Evolutionary conservation across 352 stramenopile genomes (phyloP).

Genomic region (Pythium utonaiense): DNA sequence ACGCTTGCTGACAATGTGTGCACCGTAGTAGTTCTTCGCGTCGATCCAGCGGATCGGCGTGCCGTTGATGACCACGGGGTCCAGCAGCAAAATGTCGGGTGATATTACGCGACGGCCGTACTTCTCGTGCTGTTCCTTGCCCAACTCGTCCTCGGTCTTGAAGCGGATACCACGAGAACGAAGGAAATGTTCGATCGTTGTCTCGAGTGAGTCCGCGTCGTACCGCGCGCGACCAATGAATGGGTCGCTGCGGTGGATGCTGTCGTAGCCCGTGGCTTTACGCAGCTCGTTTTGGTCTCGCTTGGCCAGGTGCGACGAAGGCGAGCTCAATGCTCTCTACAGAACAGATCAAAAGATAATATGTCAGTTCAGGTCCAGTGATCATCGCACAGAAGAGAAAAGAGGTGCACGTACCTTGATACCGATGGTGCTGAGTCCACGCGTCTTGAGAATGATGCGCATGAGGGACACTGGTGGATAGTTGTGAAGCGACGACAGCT

Average conservation of each 20-base stretch:
- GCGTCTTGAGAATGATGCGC: conserved; percentile 70
- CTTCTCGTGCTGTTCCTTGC: conserved; percentile 50
- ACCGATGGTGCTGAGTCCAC: conserved; percentile 47
- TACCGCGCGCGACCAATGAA: conserved; percentile 71
- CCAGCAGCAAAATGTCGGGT: conserved; percentile 74
- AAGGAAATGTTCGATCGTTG: conserved; percentile 71
- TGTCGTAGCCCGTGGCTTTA: conserved; percentile 74
- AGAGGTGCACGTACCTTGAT: conserved; percentile 29
- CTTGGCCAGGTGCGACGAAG: conserved; percentile 47
- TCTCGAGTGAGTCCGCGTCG: conserved; percentile 69
- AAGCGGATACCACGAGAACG: conserved; percentile 59
- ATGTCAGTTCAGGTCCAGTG: too few relatives aligned
- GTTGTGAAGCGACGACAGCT: conserved; percentile 69
- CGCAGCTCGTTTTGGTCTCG: conserved; percentile 70
- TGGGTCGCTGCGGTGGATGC: conserved; percentile 80
- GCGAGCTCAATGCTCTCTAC: conserved; percentile 51
- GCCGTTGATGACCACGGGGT: conserved; percentile 81
- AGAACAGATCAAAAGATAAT: conserved; percentile 4
- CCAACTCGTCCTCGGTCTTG: conserved; percentile 74
- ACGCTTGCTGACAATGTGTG: conserved; percentile 86
- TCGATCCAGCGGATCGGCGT: conserved; percentile 85
- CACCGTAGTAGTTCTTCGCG: conserved; percentile 87
- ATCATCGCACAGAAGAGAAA: too few relatives aligned
- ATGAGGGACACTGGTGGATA: conserved; percentile 83
- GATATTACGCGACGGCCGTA: conserved; percentile 78